These are phyloP conservation scores for Aspergillus wentii DNA, from an alignment of 495 filamentous ascomycete genomes.

Conservation along the genomic window DNA sequence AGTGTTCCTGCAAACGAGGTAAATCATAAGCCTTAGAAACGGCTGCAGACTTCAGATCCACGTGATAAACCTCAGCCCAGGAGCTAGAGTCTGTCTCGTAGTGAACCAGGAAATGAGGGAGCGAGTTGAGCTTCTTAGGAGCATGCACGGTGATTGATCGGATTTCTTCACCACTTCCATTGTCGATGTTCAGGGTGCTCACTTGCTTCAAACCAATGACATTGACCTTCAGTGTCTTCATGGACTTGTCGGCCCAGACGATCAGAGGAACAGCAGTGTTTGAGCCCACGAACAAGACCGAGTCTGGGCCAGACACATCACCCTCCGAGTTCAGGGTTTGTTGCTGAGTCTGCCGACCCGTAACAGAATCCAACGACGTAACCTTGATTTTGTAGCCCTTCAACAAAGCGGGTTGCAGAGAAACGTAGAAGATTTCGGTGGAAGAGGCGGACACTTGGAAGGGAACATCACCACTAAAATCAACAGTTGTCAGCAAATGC, in stretches of 20 bases:
- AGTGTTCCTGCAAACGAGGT: slow-evolving; percentile 60
- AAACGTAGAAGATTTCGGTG: slow-evolving; percentile 70
- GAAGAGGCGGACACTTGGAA: slow-evolving; percentile 75
- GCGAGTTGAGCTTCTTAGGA: slow-evolving; percentile 60
- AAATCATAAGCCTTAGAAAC: slow-evolving; percentile 72
- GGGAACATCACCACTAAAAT: slow-evolving; percentile 57
- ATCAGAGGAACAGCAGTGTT: slow-evolving; percentile 81
- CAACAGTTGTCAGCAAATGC: slow-evolving; percentile 16
- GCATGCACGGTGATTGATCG: slow-evolving; percentile 68
- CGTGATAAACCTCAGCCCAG: slow-evolving; percentile 82
- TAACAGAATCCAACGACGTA: slow-evolving; percentile 62
- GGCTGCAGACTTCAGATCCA: slow-evolving; percentile 60
- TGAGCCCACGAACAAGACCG: slow-evolving; percentile 74
- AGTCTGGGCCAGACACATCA: slow-evolving; percentile 61
- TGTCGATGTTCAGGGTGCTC: slow-evolving; percentile 43
- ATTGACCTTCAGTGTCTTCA: slow-evolving; percentile 70
- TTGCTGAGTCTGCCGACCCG: slow-evolving; percentile 62
- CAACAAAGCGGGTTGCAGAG: slow-evolving; percentile 61
- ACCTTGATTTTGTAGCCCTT: slow-evolving; percentile 71
- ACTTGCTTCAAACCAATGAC: slow-evolving; percentile 70
- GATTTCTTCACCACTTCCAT: slow-evolving; percentile 53
- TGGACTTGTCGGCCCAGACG: slow-evolving; percentile 69
- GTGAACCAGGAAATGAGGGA: slow-evolving; percentile 80
- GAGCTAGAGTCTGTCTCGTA: slow-evolving; percentile 65
- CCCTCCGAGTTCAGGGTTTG: slow-evolving; percentile 63